These are phyloP conservation scores for Beauveria scarabaeidicola DNA, from an alignment of 2,329 filamentous ascomycete species.

Conservation along the genomic window DNA sequence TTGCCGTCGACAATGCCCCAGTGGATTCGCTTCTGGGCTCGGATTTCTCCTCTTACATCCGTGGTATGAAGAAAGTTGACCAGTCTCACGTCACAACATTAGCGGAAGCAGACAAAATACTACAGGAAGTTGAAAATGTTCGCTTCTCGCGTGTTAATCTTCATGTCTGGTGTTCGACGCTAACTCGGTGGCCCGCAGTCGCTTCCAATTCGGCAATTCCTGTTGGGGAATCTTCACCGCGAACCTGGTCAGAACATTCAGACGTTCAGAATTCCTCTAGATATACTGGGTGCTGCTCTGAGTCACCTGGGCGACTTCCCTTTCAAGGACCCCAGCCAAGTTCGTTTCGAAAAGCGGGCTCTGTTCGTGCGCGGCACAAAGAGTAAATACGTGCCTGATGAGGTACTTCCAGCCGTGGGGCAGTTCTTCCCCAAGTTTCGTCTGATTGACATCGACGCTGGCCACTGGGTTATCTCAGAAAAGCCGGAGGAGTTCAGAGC, in stretches of 20 bases:
- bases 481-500: slow-evolving; percentile 69
- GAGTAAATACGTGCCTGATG: slow-evolving; percentile 74
- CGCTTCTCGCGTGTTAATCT: not conserved
- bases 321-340: slow-evolving; percentile 61
- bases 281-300: slow-evolving; percentile 58
- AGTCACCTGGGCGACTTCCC: slow-evolving; percentile 82
- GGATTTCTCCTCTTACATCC: slow-evolving; percentile 72
- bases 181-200: slow-evolving; percentile 32
- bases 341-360: slow-evolving; percentile 66
- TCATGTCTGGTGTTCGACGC: not conserved
- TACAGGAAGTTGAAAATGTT: slow-evolving; percentile 65
- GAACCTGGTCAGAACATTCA: slow-evolving; percentile 42
- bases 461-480: slow-evolving; percentile 88
- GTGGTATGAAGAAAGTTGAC: slow-evolving; percentile 78
- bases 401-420: slow-evolving; percentile 69
- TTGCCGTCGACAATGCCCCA: slow-evolving; percentile 88
- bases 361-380: slow-evolving; percentile 72
- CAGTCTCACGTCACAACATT: slow-evolving; percentile 57
- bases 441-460: slow-evolving; percentile 65
- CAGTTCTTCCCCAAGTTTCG: slow-evolving; percentile 74
- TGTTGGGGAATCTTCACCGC: slow-evolving; percentile 75
- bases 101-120: slow-evolving; percentile 70
- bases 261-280: slow-evolving; percentile 73
- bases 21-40: slow-evolving; percentile 67
- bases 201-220: slow-evolving; percentile 76